These are phyloP conservation scores for Mortierella sp. DNA, from an alignment of 371 early-diverging fungal species.

Conservation along the genomic window DNA sequence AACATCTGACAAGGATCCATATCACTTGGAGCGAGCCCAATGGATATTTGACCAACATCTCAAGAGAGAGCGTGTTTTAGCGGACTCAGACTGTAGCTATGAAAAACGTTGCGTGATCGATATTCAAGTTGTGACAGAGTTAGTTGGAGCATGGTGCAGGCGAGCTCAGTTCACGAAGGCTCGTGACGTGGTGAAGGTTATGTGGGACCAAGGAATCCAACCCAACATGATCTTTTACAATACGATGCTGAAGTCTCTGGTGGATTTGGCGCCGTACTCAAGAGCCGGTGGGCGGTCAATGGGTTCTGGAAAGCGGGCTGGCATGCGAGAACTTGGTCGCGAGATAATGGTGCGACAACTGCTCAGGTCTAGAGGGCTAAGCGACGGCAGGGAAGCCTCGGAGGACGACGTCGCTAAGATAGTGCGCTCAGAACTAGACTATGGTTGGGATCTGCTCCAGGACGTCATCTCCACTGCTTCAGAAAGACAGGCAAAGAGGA, in stretches of 20 bases:
- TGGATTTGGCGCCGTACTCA: constrained; percentile 34
- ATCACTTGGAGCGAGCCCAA: constrained; percentile 32
- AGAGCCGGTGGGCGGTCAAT: constrained; percentile 14
- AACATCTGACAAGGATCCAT: constrained; percentile 11
- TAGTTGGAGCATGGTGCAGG: constrained; percentile 44
- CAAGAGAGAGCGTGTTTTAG: neutral
- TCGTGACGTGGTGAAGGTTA: constrained; percentile 14
- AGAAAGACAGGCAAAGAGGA: neutral
- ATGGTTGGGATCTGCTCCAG: constrained; percentile 40
- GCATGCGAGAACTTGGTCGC: constrained; percentile 43
- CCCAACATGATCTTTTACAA: constrained; percentile 55
- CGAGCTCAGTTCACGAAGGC: constrained; percentile 30
- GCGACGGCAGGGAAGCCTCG: neutral
- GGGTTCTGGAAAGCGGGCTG: constrained; percentile 20
- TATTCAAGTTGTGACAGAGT: constrained; percentile 19
- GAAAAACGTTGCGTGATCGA: constrained; percentile 4
- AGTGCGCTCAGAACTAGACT: constrained; percentile 19
- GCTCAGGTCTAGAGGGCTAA: constrained; percentile 10
- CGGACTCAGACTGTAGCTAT: neutral
- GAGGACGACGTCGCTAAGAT: neutral
- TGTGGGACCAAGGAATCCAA: constrained; percentile 24
- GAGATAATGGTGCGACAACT: constrained; percentile 36
- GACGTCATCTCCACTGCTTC: constrained; percentile 14
- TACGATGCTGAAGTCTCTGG: constrained; percentile 33
- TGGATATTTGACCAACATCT: constrained; percentile 43